A percentile compares a stretch with the other conserved stretches of the same genome.
Conservation (phyloP, 441 rosid genomes). For the Euphorbia schlechtendalii region DNA sequence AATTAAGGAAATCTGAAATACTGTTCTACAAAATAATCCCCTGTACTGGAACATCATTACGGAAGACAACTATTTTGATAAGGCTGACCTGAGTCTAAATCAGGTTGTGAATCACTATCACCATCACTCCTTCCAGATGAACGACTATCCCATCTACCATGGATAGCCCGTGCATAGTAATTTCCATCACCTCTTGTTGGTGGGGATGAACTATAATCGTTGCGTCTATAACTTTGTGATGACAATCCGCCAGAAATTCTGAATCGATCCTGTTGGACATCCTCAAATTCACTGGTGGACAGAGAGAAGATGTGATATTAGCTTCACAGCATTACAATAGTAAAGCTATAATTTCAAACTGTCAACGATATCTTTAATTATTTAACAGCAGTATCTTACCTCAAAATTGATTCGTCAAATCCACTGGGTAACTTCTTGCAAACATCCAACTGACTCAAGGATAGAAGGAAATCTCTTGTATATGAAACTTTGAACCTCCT, state of each 20-base stretch:
- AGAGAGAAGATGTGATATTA: constrained; percentile 15
- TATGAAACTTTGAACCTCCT: constrained; percentile 59
- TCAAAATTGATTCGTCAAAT: constrained; percentile 46
- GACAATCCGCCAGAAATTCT: constrained; percentile 56
- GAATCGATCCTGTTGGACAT: constrained; percentile 53
- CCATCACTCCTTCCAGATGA: constrained; percentile 73
- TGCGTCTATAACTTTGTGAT: constrained; percentile 50
- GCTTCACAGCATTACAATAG: constrained; percentile 2
- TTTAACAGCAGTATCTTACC: constrained; percentile 33
- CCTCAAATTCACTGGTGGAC: constrained; percentile 46
- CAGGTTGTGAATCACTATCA: constrained; percentile 73
- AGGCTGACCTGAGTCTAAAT: constrained; percentile 62
- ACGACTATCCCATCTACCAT: constrained; percentile 90
- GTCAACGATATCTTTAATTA: not conserved
- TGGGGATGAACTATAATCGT: constrained; percentile 87
- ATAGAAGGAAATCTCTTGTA: constrained; percentile 63
- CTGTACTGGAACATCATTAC: not conserved
- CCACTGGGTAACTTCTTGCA: constrained; percentile 69
- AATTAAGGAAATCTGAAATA: not conserved
- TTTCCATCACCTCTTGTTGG: constrained; percentile 75
- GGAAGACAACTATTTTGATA: constrained; percentile 13
- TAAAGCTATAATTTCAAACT: not conserved
- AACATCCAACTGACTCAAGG: constrained; percentile 59
- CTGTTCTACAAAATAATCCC: not conserved
- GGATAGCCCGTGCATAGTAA: constrained; percentile 43